phyloP scores from a whole-genome alignment of 2,329 filamentous ascomycete species.

The Didymella sp. region DNA sequence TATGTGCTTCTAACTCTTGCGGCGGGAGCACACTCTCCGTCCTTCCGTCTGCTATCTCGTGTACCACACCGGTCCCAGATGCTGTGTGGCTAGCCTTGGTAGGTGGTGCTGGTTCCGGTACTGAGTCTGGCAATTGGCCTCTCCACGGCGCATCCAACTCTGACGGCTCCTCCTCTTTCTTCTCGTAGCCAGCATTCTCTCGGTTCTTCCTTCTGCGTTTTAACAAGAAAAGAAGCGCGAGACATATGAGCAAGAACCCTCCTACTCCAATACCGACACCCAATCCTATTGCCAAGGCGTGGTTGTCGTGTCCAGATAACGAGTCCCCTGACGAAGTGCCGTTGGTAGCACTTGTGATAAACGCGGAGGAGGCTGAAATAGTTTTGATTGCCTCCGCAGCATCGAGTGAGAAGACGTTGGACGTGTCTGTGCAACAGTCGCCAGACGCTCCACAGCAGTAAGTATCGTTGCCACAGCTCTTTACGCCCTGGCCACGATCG shows the following conservation, averaged over 20 bases:
- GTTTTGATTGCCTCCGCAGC: conserved; percentile 25
- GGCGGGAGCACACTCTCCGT: not conserved
- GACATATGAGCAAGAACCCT: conserved; percentile 19
- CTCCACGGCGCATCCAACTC: conserved; percentile 9
- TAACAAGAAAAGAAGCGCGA: conserved; percentile 11
- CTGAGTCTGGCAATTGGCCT: conserved; percentile 5
- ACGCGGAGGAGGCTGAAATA: conserved; percentile 21
- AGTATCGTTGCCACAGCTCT: conserved; percentile 24
- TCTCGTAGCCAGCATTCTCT: conserved; percentile 1
- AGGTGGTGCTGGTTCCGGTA: not conserved
- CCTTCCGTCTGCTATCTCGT: conserved; percentile 8
- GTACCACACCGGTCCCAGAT: not conserved
- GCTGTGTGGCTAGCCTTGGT: conserved; percentile 5
- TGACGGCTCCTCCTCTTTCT: conserved; percentile 1
- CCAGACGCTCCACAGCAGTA: conserved; percentile 29
- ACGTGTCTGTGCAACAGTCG: conserved; percentile 29
- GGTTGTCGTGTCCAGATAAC: conserved; percentile 1
- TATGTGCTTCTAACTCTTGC: conserved; percentile 14
- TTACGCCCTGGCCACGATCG: conserved; percentile 27
- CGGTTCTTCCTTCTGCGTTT: conserved; percentile 1
- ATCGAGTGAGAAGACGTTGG: conserved; percentile 25
- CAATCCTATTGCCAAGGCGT: conserved; percentile 24
- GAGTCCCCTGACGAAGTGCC: conserved; percentile 2
- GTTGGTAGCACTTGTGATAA: conserved; percentile 10
- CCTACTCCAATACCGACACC: conserved; percentile 30